phyloP scores from a whole-genome alignment of 192 early-diverging fungal genomes.

The Coemansia sp. region DNA sequence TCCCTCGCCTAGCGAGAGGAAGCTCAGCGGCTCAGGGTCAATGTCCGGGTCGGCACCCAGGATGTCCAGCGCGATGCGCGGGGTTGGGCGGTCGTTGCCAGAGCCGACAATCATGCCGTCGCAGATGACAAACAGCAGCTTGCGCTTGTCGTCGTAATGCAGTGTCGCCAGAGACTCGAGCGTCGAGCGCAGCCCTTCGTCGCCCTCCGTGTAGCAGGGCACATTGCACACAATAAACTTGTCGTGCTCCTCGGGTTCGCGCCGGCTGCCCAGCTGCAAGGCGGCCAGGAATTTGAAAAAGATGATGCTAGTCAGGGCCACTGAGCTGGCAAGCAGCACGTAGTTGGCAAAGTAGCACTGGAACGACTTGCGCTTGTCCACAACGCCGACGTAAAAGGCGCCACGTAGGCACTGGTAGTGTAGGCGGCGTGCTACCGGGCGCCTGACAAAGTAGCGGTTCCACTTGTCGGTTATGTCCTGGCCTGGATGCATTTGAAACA shows the following conservation, averaged over 20 bases:
- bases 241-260: constrained; percentile 77
- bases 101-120: constrained; percentile 97
- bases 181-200: constrained; percentile 87
- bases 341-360: constrained; percentile 81
- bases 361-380: constrained; percentile 80
- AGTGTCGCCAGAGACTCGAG: constrained; percentile 90
- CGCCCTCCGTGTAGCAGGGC: constrained; percentile 97
- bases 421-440: constrained; percentile 66
- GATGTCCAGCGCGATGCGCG: constrained; percentile 95
- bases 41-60: constrained; percentile 83
- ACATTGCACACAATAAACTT: constrained; percentile 94
- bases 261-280: constrained; percentile 75
- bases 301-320: constrained; percentile 80
- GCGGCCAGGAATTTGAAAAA: constrained; percentile 95
- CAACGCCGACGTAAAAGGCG: constrained; percentile 80
- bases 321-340: constrained; percentile 78
- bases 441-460: constrained; percentile 56
- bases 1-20: constrained; percentile 87
- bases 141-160: constrained; percentile 97
- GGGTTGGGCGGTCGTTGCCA: constrained; percentile 95
- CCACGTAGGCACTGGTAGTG: constrained; percentile 77
- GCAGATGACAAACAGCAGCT: constrained; percentile 91
- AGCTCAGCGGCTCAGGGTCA: constrained; percentile 82
- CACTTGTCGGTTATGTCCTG: constrained; percentile 63
- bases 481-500: constrained; percentile 65